Evolutionary conservation across 805 yeast genomes (phyloP).

Genomic region (Cyberlindnera petersonii): DNA sequence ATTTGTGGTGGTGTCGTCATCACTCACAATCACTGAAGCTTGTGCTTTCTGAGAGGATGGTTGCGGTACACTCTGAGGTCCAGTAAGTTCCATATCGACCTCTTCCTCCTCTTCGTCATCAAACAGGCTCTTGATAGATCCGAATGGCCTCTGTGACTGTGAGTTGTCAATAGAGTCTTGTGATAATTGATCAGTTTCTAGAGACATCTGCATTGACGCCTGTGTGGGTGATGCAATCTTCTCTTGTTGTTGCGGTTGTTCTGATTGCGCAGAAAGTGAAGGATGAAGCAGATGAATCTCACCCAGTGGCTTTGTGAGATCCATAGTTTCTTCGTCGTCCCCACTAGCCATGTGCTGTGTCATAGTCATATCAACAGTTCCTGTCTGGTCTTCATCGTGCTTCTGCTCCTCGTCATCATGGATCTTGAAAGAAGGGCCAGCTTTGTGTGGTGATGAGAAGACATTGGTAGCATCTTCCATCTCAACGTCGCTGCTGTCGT

Average conservation of each 20-base stretch:
- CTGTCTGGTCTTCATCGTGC: constrained; percentile 10
- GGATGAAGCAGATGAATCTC: constrained; percentile 17
- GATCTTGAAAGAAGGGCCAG: constrained; percentile 16
- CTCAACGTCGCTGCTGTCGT: constrained; percentile 28
- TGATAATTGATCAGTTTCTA: not conserved
- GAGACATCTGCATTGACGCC: constrained; percentile 1
- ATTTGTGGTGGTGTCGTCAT: constrained; percentile 3
- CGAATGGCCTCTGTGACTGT: constrained; percentile 24
- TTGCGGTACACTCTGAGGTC: too few species aligned
- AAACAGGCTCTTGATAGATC: constrained; percentile 26
- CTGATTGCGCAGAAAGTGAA: constrained; percentile 4
- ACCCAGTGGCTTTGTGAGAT: constrained; percentile 26
- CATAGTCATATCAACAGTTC: constrained; percentile 21
- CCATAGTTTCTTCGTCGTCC: constrained; percentile 25
- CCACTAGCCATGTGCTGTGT: constrained; percentile 7
- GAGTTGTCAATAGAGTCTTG: constrained; percentile 6
- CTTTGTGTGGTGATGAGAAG: constrained; percentile 21
- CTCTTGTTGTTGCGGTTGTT: not conserved
- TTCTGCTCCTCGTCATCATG: constrained; percentile 22
- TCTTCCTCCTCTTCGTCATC: constrained; percentile 23
- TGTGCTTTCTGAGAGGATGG: too few species aligned
- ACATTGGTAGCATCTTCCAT: constrained; percentile 26
- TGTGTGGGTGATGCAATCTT: constrained; percentile 2
- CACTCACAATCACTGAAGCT: constrained; percentile 3
- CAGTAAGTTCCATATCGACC: constrained; percentile 27